Evolutionary conservation across 371 early-diverging fungal species (phyloP).

Genomic region (Funneliformis caledonium): DNA sequence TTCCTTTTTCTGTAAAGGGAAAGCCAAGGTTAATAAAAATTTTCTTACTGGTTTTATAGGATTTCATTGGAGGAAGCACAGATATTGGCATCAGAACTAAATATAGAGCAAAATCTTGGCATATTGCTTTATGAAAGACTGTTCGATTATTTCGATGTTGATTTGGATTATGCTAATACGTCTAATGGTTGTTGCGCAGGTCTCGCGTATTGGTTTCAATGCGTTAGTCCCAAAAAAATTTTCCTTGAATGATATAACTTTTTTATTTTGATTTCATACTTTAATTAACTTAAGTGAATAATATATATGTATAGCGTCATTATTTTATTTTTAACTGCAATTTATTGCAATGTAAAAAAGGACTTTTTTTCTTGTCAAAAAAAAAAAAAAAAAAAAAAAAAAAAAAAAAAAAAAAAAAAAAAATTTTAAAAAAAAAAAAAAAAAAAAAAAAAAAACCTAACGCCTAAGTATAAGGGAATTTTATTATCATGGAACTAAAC

Average conservation of each 20-base stretch:
- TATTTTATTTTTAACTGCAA: too few relatives aligned
- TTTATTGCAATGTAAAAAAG: too few relatives aligned
- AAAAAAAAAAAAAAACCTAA: slow-evolving; percentile 7
- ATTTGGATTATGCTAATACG: not conserved
- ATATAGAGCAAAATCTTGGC: not conserved
- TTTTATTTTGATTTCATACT: too few relatives aligned
- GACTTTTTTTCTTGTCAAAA: too few relatives aligned
- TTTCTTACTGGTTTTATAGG: not conserved
- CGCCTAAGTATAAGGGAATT: not conserved
- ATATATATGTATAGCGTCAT: too few relatives aligned
- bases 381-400: too few relatives aligned
- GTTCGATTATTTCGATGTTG: slow-evolving; percentile 28
- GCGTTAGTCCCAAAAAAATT: slow-evolving; percentile 14
- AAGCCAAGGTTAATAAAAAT: not conserved
- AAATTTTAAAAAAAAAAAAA: slow-evolving; percentile 4
- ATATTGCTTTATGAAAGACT: slow-evolving; percentile 17
- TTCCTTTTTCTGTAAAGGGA: not conserved
- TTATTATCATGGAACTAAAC: slow-evolving; percentile 14
- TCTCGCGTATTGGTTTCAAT: slow-evolving; percentile 17
- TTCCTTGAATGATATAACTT: not conserved
- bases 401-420: slow-evolving; percentile 6
- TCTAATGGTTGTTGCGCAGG: not conserved
- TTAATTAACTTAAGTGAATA: too few relatives aligned
- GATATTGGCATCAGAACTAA: slow-evolving; percentile 6
- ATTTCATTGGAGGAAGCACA: slow-evolving; percentile 22